Conservation (phyloP, 306 rosid genomes). For the cucumber (Cucumis sativus) region Cucumber_9930_V3 NC_026656.2:13475001-13475500, state of each 20-base stretch:
- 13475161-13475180: slow-evolving; percentile 19
- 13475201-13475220: slow-evolving; percentile 50
- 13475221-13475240: slow-evolving; percentile 69
- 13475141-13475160: too few relatives aligned
- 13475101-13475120: too few relatives aligned
- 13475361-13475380: slow-evolving; percentile 79
- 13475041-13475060: too few relatives aligned
- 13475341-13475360: slow-evolving; percentile 74
- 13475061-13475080: too few relatives aligned
- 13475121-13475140: too few relatives aligned
- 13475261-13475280: slow-evolving; percentile 67
- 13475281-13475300: slow-evolving; percentile 57
- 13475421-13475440: slow-evolving; percentile 63
- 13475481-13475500: slow-evolving; percentile 77
- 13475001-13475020: too few relatives aligned
- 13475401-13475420: slow-evolving; percentile 58
- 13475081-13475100: too few relatives aligned
- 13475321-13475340: slow-evolving; percentile 71
- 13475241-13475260: slow-evolving; percentile 63
- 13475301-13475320: slow-evolving; percentile 68
- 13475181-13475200: slow-evolving; percentile 75
- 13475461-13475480: slow-evolving; percentile 72
- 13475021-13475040: too few relatives aligned
- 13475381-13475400: slow-evolving; percentile 74
- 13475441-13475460: slow-evolving; percentile 76